Base-by-base conservation (phyloP, 2,329 filamentous ascomycete genomes). In the Fusarium redolens region DNA sequence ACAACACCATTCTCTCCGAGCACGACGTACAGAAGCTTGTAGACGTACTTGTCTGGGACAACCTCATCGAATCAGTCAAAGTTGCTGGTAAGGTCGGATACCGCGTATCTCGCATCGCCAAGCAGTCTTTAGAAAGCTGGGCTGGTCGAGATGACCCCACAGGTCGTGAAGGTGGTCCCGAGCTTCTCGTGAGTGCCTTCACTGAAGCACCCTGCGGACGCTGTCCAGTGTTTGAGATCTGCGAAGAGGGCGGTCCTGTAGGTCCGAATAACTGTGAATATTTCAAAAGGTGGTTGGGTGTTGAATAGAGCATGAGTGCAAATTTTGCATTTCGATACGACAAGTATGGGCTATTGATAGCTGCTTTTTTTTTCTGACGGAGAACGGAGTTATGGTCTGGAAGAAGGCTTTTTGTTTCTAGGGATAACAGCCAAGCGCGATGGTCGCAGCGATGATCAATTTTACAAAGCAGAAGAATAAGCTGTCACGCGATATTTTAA, bases 201-300 rank as follows among this genome's bases (percentile, higher is more conserved):
- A 97, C 93, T 4, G 95, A 98, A 81, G 92, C 92, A 5, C 96
- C 96, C 2, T 99, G 96, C 81, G 95, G 96, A 4, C 88, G 91
- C 61, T 99, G 96, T 81, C 96, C 96, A 0, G 96, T 98, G 5
- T 97, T 97, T 80, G 92, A 96, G 65, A 87, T 98, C 4, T 99
- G 96, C 80, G 92, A 94, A 73, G 94, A 97, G 68, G 95, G 94
- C 11, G 96, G 96, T 0, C 94, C 95, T 1, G 94, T 99, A 28
- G 97, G 92, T 77, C 94, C 96, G 1, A 92, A 91, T 73, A 97
- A 92, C 56, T 99, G 96, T 82, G 92, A 94, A 60, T 99, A 99
- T 80, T 98, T 97, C 79, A 89, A 93, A 71, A 89, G 91, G 58
- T 99, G 96, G 96, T 82, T 98, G 50, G 88, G 85, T 1, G 77